Percentiles rank a stretch among this genome's conserved stretches.
Evolutionary conservation across 1,284 basidiomycete genomes (phyloP).

Genomic region (Pseudozyma hubeiensis): DNA sequence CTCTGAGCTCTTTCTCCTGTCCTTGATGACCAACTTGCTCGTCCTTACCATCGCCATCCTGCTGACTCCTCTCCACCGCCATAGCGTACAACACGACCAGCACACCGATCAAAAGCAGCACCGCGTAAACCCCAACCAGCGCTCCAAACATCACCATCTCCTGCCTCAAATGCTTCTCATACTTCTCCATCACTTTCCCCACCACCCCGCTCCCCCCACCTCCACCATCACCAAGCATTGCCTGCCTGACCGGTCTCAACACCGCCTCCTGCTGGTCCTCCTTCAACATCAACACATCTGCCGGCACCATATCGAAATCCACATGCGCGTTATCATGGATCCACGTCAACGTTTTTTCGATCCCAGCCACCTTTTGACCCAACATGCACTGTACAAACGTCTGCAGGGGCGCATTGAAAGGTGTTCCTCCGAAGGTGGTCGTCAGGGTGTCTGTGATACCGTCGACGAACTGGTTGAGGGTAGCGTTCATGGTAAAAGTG

Average conservation of each 20-base stretch:
- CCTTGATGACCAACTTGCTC: background rate
- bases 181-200: slow-evolving; percentile 78
- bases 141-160: slow-evolving; percentile 84
- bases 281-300: slow-evolving; percentile 80
- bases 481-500: slow-evolving; percentile 82
- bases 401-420: slow-evolving; percentile 51
- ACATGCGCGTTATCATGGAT: slow-evolving; percentile 86
- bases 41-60: background rate
- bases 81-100: slow-evolving; percentile 73
- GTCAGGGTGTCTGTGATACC: slow-evolving; percentile 66
- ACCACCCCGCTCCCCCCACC: slow-evolving; percentile 75
- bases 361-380: slow-evolving; percentile 85
- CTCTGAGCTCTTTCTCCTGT: slow-evolving; percentile 13
- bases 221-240: slow-evolving; percentile 9
- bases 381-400: slow-evolving; percentile 76
- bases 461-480: slow-evolving; percentile 71
- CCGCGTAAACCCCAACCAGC: slow-evolving; percentile 81
- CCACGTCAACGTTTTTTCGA: slow-evolving; percentile 90
- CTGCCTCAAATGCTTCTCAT: slow-evolving; percentile 78
- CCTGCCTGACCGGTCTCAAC: slow-evolving; percentile 34
- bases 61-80: slow-evolving; percentile 2
- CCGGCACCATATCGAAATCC: slow-evolving; percentile 79
- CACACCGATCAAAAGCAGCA: slow-evolving; percentile 81
- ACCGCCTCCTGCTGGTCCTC: slow-evolving; percentile 78
- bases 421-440: slow-evolving; percentile 78